Conservation (phyloP, 2,329 filamentous ascomycete genomes). For the Aspergillus neotritici region DNA sequence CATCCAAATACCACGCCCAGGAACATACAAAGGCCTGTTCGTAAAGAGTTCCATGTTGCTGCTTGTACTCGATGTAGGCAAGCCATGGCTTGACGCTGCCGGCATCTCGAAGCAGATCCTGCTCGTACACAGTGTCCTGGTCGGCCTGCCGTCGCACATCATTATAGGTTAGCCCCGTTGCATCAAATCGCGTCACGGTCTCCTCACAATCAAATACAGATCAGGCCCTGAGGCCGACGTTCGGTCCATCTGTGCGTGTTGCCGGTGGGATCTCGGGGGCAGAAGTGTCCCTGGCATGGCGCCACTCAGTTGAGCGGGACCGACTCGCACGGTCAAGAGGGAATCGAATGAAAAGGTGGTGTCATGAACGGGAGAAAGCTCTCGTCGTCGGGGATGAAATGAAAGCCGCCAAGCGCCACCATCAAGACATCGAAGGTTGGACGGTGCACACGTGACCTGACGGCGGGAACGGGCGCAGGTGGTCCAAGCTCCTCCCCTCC, state of each 20-base stretch:
- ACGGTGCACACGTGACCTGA: slow-evolving; percentile 21
- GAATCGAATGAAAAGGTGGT: slow-evolving; percentile 18
- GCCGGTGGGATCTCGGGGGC: slow-evolving; percentile 41
- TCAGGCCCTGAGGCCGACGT: slow-evolving; percentile 38
- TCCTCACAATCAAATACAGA: slow-evolving; percentile 43
- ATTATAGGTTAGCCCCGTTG: slow-evolving; percentile 29
- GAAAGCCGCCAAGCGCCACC: too few relatives aligned
- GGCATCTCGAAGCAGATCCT: slow-evolving; percentile 81
- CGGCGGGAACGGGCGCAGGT: slow-evolving; percentile 4
- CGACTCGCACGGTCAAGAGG: slow-evolving; percentile 29
- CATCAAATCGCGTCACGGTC: not conserved
- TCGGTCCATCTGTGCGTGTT: slow-evolving; percentile 41
- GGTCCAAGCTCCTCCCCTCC: slow-evolving; percentile 17
- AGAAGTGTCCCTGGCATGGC: slow-evolving; percentile 48
- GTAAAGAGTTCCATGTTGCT: slow-evolving; percentile 72
- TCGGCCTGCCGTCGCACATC: slow-evolving; percentile 55
- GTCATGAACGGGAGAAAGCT: slow-evolving; percentile 24
- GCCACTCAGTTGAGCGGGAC: slow-evolving; percentile 38
- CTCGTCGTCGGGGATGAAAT: slow-evolving; percentile 15
- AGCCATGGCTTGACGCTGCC: slow-evolving; percentile 91
- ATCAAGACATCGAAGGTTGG: slow-evolving; percentile 13
- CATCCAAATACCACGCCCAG: not conserved
- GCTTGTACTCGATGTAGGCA: slow-evolving; percentile 86
- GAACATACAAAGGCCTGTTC: slow-evolving; percentile 70
- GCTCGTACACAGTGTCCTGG: slow-evolving; percentile 92